Percentiles rank a stretch among this genome's conserved stretches.
Evolutionary conservation across 2,329 filamentous ascomycete species (phyloP).

Genomic region (Arthrobotrys sphaeroides): DNA sequence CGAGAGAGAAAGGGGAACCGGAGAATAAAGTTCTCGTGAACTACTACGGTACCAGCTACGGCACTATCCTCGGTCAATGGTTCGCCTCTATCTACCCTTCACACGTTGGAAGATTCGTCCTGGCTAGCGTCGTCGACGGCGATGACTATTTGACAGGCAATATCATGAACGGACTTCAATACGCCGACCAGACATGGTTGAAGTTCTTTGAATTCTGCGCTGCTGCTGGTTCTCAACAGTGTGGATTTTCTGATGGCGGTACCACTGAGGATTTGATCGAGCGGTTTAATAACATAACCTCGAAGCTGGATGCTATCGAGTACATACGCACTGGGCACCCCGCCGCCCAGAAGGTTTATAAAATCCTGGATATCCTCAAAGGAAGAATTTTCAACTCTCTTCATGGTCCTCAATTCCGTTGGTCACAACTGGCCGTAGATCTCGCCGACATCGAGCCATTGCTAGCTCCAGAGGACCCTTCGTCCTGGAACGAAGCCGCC

Average conservation of each 20-base stretch:
- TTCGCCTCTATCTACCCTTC: constrained; percentile 37
- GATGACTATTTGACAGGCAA: neutral
- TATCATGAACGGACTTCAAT: neutral
- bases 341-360: too few relatives aligned
- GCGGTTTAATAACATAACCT: constrained; percentile 34
- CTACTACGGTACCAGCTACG: constrained; percentile 34
- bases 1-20: neutral
- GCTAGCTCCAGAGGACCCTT: too few relatives aligned
- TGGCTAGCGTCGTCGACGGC: constrained; percentile 38
- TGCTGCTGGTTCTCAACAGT: constrained; percentile 6
- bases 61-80: constrained; percentile 34
- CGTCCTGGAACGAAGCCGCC: too few relatives aligned
- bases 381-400: too few relatives aligned
- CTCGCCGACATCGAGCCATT: too few relatives aligned
- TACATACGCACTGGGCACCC: too few relatives aligned
- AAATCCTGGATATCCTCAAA: too few relatives aligned
- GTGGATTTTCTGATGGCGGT: constrained; percentile 15
- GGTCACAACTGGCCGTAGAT: too few relatives aligned
- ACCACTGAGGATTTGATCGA: neutral
- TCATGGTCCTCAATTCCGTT: too few relatives aligned
- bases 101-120: constrained; percentile 23
- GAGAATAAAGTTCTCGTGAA: constrained; percentile 25
- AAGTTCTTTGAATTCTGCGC: constrained; percentile 25
- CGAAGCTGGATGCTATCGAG: too few relatives aligned
- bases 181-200: constrained; percentile 16